Percentiles rank a stretch among this genome's conserved stretches.
Conservation (phyloP, 345 rosid species). For the Fremontodendron californicum region DNA sequence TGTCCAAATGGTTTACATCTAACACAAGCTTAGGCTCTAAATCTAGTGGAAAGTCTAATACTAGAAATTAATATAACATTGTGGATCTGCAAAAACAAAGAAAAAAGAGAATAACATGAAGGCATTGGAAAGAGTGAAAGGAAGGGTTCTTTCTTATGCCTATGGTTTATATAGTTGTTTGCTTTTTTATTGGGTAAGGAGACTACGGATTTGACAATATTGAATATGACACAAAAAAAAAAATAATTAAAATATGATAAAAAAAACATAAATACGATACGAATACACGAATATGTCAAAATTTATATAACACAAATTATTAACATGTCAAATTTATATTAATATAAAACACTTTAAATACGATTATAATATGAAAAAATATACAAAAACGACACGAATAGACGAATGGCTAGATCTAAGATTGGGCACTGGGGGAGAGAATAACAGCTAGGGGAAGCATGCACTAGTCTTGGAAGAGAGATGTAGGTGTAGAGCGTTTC, state of each 20-base stretch:
- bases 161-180: not conserved
- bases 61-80: not conserved
- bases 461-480: not conserved
- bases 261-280: no score
- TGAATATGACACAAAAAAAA: no score
- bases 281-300: no score
- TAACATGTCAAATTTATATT: no score
- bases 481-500: slow-evolving; percentile 6
- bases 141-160: not conserved
- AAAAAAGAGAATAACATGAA: not conserved
- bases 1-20: not conserved
- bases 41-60: not conserved
- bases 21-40: not conserved
- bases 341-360: no score
- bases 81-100: not conserved
- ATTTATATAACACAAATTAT: no score
- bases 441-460: not conserved
- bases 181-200: slow-evolving; percentile 1
- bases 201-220: no score
- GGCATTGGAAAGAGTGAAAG: not conserved
- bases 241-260: no score
- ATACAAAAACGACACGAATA: no score
- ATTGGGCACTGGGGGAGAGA: not conserved
- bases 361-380: no score
- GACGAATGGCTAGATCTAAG: no score